phyloP scores from a whole-genome alignment of 2,329 filamentous ascomycete species.

The Colletotrichum sublineola region DNA sequence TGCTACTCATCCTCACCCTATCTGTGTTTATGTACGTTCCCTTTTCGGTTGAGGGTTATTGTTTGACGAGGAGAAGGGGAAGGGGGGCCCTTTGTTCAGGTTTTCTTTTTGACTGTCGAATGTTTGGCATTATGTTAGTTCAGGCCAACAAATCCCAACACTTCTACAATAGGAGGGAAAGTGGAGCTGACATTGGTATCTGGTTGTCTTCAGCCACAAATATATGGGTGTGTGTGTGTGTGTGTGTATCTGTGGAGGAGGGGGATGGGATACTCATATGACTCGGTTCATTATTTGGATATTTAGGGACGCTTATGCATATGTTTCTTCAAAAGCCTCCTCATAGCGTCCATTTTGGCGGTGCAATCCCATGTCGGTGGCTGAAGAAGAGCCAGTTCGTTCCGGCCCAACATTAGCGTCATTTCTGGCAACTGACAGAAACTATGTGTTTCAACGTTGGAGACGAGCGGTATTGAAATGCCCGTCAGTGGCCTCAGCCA shows the following conservation, averaged over 20 bases:
- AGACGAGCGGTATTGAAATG: background rate
- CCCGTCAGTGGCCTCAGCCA: background rate
- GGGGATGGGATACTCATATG: conserved; percentile 47
- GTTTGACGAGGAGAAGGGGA: background rate
- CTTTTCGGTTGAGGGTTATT: background rate
- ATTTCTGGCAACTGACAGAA: conserved; percentile 4
- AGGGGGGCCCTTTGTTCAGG: background rate
- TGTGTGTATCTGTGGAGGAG: conserved; percentile 30
- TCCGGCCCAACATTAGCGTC: conserved; percentile 43
- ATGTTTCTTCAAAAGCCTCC: conserved; percentile 42
- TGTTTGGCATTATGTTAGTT: background rate
- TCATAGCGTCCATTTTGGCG: conserved; percentile 39
- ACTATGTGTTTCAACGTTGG: conserved; percentile 12
- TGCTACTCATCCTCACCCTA: background rate
- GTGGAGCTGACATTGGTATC: conserved; percentile 45
- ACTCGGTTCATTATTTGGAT: conserved; percentile 47
- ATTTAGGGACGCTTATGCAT: conserved; percentile 50
- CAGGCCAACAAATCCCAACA: background rate
- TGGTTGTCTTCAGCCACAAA: conserved; percentile 46
- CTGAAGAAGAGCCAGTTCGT: conserved; percentile 44
- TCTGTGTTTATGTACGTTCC: background rate
- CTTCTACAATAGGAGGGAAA: conserved; percentile 22
- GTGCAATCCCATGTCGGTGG: conserved; percentile 44
- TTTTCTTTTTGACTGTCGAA: background rate
- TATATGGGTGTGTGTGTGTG: accelerated